Evolutionary conservation across 2,329 filamentous ascomycete species (phyloP).

Genomic region (Paraphoma sp.): DNA sequence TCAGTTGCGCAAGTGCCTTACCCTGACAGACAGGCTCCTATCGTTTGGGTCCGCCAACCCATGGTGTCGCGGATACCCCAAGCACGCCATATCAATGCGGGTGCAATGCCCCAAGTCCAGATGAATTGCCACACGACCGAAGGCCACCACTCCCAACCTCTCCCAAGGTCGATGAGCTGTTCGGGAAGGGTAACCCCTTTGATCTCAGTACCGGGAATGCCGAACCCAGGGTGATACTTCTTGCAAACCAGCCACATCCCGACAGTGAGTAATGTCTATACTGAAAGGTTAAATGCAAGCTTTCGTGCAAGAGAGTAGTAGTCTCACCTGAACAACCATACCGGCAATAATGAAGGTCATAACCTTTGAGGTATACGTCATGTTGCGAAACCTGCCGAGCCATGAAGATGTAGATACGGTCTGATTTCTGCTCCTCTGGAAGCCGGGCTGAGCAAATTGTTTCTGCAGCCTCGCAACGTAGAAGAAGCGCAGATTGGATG

Average conservation of each 20-base stretch:
- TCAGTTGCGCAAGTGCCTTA: background rate
- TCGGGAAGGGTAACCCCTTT: slow-evolving; percentile 16
- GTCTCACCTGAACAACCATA: slow-evolving; percentile 5
- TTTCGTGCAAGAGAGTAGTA: background rate
- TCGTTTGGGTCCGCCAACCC: slow-evolving; percentile 27
- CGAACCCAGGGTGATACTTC: slow-evolving; percentile 26
- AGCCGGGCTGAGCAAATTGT: slow-evolving; percentile 6
- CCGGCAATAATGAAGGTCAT: slow-evolving; percentile 4
- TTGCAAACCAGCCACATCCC: slow-evolving; percentile 17
- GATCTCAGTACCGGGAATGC: slow-evolving; percentile 19
- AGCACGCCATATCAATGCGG: slow-evolving; percentile 18
- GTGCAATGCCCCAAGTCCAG: slow-evolving; percentile 28
- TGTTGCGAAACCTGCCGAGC: slow-evolving; percentile 2
- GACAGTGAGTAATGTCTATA: slow-evolving; percentile 7
- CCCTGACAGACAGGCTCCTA: slow-evolving; percentile 23
- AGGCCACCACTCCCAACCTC: slow-evolving; percentile 31
- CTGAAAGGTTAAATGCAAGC: background rate
- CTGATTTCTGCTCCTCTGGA: background rate
- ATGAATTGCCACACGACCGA: slow-evolving; percentile 24
- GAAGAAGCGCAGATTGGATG: slow-evolving; percentile 21
- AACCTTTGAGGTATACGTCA: slow-evolving; percentile 7
- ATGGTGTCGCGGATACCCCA: slow-evolving; percentile 21
- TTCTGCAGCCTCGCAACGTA: slow-evolving; percentile 21
- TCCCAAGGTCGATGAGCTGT: slow-evolving; percentile 19
- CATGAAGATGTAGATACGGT: slow-evolving; percentile 3